Evolutionary conservation across 495 filamentous ascomycete genomes (phyloP), one percentile per base, ranked within the genome.

Genomic region (Penicillium manginii): DNA sequence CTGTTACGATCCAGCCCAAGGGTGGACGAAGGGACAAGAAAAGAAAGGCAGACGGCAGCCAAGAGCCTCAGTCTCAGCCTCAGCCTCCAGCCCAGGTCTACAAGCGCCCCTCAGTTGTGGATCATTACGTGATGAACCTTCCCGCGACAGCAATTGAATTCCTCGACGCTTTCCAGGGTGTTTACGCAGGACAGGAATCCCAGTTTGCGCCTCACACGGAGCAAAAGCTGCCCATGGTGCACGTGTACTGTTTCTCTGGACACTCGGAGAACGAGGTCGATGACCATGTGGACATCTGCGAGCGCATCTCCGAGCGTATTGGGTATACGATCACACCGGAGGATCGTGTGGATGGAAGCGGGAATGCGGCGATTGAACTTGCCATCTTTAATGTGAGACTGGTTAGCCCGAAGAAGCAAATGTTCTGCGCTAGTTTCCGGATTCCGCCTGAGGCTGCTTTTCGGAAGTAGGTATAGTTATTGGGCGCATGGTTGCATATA

Each of bases 81-180:
- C 71, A 68, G 7, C 65, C 75, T 14, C 78, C 77, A 14, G 74
- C 71, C 21, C 74, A 76, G 48, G 71, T 83, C 51, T 77, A 81
- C 29, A 72, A 83, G 29, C 90, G 88, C 3, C 83, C 85, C 2
- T 69, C 63, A 0, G 83, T 88, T 22, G 91, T 98, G 70, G 80
- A 84, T 26, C 94, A 98, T 78, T 98, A 91, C 69, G 88, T 98
- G 52, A 96, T 98, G 88, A 98, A 98, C 73, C 90, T 98, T 4
- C 94, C 94, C 9, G 96, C 92, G 5, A 86, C 83, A 2, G 94
- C 94, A 1, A 85, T 92, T 58, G 83, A 85, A 55, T 98, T 98
- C 73, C 78, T 98, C 6, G 84, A 86, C n/a, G 81, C 86, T 32
- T 97, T 93, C 81, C 82, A 85, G 15, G 93, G 96, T 9, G 70